These are phyloP conservation scores for Vitis labrusca DNA, from an alignment of 164 flowering plant genomes.

Conservation along the genomic window DNA sequence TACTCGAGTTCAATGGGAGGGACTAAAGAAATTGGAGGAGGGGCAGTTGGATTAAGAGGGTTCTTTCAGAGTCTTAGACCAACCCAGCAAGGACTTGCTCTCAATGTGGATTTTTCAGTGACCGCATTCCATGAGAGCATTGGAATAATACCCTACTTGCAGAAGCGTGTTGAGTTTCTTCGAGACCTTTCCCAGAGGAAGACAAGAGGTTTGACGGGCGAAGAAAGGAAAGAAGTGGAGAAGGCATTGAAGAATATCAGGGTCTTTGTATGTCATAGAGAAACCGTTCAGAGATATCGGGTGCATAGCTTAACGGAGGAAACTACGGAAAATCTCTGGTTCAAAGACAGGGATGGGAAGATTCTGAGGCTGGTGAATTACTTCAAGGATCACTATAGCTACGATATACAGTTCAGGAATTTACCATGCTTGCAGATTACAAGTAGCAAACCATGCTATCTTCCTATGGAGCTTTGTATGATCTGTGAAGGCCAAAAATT, in stretches of 20 bases:
- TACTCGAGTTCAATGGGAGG: conserved; percentile 84
- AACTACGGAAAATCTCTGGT: conserved; percentile 71
- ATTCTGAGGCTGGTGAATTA: conserved; percentile 62
- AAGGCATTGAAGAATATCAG: conserved; percentile 75
- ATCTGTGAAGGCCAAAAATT: conserved; percentile 96
- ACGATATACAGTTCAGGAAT: conserved; percentile 79
- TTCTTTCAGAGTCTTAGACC: conserved; percentile 94
- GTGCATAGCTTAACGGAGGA: conserved; percentile 75
- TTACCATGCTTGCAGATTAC: conserved; percentile 94
- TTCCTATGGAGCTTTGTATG: conserved; percentile 97
- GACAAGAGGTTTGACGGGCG: conserved; percentile 46
- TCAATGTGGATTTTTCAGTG: conserved; percentile 86
- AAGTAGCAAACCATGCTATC: conserved; percentile 87
- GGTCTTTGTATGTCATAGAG: conserved; percentile 86
- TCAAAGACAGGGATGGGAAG: conserved; percentile 73
- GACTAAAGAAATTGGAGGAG: conserved; percentile 75
- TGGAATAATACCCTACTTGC: conserved; percentile 77
- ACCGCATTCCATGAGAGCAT: conserved; percentile 95
- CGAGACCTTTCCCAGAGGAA: conserved; percentile 66
- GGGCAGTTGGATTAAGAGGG: conserved; percentile 85
- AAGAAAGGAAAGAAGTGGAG: conserved; percentile 85
- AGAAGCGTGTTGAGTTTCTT: conserved; percentile 74
- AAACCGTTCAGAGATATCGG: conserved; percentile 78
- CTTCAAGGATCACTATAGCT: conserved; percentile 82
- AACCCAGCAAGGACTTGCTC: conserved; percentile 91